Evolutionary conservation across 2,329 filamentous ascomycete species (phyloP).

Genomic region (Claviceps pusilla): DNA sequence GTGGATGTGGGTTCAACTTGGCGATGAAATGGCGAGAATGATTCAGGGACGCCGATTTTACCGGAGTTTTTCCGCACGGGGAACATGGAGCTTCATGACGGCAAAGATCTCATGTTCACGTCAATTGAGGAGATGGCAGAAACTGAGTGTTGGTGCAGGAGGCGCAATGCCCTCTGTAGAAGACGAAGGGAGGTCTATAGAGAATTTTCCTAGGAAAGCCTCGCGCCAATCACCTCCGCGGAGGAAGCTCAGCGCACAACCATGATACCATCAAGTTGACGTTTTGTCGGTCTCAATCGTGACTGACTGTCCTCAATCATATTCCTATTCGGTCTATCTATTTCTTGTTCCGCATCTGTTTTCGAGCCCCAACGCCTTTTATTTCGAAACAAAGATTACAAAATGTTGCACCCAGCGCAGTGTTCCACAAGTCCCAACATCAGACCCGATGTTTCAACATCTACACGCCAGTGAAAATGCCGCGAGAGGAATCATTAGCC

Average conservation of each 20-base stretch:
- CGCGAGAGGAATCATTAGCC: background rate
- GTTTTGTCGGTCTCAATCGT: background rate
- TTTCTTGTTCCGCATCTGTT: background rate
- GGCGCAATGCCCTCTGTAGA: too few relatives aligned
- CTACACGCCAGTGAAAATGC: background rate
- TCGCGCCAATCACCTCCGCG: background rate
- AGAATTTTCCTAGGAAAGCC: background rate
- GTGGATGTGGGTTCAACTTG: background rate
- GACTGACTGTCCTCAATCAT: background rate
- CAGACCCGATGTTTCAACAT: background rate
- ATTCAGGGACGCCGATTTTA: background rate
- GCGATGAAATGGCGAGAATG: background rate
- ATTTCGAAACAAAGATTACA: background rate
- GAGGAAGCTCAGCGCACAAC: too few relatives aligned
- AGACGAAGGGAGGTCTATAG: background rate
- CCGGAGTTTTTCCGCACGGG: background rate
- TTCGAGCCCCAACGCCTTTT: background rate
- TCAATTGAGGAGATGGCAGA: background rate
- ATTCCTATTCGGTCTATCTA: background rate
- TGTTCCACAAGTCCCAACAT: too few relatives aligned
- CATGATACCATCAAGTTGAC: too few relatives aligned
- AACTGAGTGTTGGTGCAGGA: too few relatives aligned
- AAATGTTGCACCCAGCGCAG: background rate
- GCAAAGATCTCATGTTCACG: background rate
- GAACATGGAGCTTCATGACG: background rate